Evolutionary conservation across 2,329 filamentous ascomycete genomes (phyloP).

Genomic region (Cytospora schulzeri): DNA sequence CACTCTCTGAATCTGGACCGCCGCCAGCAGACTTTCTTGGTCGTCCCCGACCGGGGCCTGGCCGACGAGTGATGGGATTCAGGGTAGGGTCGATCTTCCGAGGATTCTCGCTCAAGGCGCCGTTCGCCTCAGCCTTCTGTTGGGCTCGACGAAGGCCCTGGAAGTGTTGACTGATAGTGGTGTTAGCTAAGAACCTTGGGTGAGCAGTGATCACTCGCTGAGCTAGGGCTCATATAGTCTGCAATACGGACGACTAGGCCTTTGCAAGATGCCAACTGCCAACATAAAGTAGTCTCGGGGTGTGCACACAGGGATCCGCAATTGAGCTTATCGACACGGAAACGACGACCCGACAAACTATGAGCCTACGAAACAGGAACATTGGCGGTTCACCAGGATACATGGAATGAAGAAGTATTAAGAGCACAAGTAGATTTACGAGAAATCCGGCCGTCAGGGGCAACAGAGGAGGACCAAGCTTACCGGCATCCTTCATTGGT

Average conservation of each 20-base stretch:
- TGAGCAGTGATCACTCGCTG: background rate
- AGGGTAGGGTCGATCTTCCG: constrained; percentile 51
- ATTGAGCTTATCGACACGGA: background rate
- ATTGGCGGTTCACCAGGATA: background rate
- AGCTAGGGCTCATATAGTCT: background rate
- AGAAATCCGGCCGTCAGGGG: background rate
- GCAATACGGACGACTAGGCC: background rate
- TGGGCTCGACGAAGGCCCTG: constrained; percentile 60
- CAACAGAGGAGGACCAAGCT: constrained; percentile 37
- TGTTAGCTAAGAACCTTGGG: constrained; percentile 23
- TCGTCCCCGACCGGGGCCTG: constrained; percentile 59
- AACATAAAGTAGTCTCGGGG: background rate
- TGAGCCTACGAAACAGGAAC: background rate
- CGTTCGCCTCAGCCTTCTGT: constrained; percentile 52
- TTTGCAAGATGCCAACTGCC: background rate
- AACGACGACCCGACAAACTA: background rate
- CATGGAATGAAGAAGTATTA: constrained; percentile 10
- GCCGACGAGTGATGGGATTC: constrained; percentile 63
- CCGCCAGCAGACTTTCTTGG: constrained; percentile 45
- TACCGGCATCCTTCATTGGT: constrained; percentile 67
- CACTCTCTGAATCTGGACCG: constrained; percentile 1
- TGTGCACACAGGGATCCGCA: background rate
- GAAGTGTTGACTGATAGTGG: constrained; percentile 58
- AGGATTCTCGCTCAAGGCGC: constrained; percentile 38
- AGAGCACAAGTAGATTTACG: constrained; percentile 10